Base-by-base conservation (phyloP, 768 basidiomycete genomes). In the Termitomyces sp. region DNA sequence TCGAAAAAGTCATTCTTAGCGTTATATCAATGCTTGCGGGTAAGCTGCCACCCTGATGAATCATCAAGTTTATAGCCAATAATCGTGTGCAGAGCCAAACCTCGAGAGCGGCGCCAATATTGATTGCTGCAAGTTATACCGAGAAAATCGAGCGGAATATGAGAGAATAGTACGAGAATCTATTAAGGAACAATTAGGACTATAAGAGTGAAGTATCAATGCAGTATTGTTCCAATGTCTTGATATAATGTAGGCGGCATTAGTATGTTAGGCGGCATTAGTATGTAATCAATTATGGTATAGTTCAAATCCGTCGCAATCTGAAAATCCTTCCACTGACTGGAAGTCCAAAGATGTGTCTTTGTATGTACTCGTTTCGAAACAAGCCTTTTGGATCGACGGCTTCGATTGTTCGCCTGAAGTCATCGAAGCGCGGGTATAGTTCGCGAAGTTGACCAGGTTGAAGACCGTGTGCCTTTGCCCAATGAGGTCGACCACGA, bases 1-100 rank as follows among this genome's bases (percentile, higher is more conserved):
- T 99, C 15, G 90, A 98, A 74, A 98, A 97, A 72, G 96, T 97
- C 60, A 81, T 98, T 52, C 77, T 98, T 10, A 95, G 93, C 62
- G 96, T 99, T 22, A 85, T 99, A 62, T 94, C 91, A 41, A 98
- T 99, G 94, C 79, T 99, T 12, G 95, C 97, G 59, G 91, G 93
- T 90, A 60, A 60, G 82, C 26, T 34, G 53, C 55, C 24, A 24
- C 17, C 15, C 24, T 57, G 51, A 32, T 40, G 53, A 53, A 15
- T 59, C 50, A 45, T 61, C 51, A 50, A 55, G 11, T 44, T 47
- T 51, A 60, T 5, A 49, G 56, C 63, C 56, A 57, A 66, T 61
- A 54, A 57, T 38, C 46, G 42, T 51, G 41, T 22, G 32, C 34
- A 62, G 96, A 98, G 74, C 97, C 97, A 26, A 99, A 99, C 71